Evolutionary conservation across 805 yeast species (phyloP).

Genomic region (Teunomyces tritomae): DNA sequence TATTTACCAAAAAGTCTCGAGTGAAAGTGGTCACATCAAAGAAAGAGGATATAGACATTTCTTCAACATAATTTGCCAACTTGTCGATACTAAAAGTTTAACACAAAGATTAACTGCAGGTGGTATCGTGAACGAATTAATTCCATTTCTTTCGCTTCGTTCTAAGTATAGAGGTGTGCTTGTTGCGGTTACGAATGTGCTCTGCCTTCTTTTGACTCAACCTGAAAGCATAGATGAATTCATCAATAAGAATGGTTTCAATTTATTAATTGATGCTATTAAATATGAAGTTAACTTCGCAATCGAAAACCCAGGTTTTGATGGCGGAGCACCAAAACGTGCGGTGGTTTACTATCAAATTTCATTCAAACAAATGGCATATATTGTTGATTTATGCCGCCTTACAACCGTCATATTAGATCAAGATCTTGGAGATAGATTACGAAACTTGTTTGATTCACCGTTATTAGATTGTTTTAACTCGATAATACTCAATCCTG

Average conservation of each 20-base stretch:
- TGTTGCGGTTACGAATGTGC: constrained; percentile 53
- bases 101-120: constrained; percentile 64
- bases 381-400: constrained; percentile 50
- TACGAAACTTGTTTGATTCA: constrained; percentile 84
- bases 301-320: constrained; percentile 53
- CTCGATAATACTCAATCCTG: constrained; percentile 53
- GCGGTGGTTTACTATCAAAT: constrained; percentile 51
- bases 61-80: constrained; percentile 60
- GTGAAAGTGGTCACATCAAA: constrained; percentile 30
- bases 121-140: constrained; percentile 66
- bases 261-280: constrained; percentile 55
- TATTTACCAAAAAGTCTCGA: constrained; percentile 51
- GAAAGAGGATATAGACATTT: constrained; percentile 50
- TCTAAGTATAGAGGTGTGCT: constrained; percentile 54
- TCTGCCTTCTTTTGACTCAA: constrained; percentile 45
- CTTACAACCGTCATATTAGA: constrained; percentile 62
- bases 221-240: constrained; percentile 60
- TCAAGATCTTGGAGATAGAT: constrained; percentile 78
- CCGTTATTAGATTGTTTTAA: constrained; percentile 64
- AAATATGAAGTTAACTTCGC: constrained; percentile 66
- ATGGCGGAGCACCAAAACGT: constrained; percentile 52
- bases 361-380: constrained; percentile 57
- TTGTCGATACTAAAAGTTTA: constrained; percentile 55
- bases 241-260: constrained; percentile 65
- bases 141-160: constrained; percentile 56